Conservation (phyloP, 2,329 filamentous ascomycete genomes). For the Graphiopsis chlorocephala region DNA sequence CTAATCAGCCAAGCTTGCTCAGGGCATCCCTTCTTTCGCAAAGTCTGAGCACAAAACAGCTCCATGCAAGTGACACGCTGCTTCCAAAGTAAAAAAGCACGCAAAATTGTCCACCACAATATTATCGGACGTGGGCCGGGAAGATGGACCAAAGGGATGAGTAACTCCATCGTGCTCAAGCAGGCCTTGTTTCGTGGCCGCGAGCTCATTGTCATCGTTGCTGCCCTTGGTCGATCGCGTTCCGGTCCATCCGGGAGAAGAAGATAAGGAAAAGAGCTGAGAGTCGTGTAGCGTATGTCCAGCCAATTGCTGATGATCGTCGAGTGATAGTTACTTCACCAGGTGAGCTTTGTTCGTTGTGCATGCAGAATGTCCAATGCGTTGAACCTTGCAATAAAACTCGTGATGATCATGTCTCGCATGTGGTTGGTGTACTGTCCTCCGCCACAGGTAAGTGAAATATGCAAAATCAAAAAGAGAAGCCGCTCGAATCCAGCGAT, state of each 20-base stretch:
- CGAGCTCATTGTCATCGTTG: slow-evolving; percentile 19
- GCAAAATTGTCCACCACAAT: not conserved
- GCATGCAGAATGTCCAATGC: slow-evolving; percentile 2
- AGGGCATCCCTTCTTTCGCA: not conserved
- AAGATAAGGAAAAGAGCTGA: not conserved
- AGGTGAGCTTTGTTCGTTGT: slow-evolving; percentile 3
- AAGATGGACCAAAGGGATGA: slow-evolving; percentile 5
- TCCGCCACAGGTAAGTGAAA: slow-evolving; percentile 6
- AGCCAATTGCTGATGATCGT: not conserved
- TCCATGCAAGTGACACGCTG: not conserved
- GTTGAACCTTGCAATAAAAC: not conserved
- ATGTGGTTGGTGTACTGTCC: slow-evolving; percentile 13
- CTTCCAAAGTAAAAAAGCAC: not conserved
- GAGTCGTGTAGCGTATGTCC: slow-evolving; percentile 10
- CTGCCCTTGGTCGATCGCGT: slow-evolving; percentile 9
- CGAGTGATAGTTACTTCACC: slow-evolving; percentile 11
- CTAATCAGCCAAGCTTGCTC: slow-evolving; percentile 9
- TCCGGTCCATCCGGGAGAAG: not conserved
- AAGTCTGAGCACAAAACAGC: not conserved
- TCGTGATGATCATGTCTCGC: not conserved
- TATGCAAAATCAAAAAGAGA: slow-evolving; percentile 7
- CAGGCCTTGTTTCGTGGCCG: slow-evolving; percentile 12
- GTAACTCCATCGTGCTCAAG: slow-evolving; percentile 18
- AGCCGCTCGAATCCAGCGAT: not conserved
- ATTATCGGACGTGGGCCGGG: not conserved